Percentiles rank a stretch among this genome's conserved stretches.
phyloP scores from a whole-genome alignment of 2,329 filamentous ascomycete species.

The Triangularia verruculosa region DNA sequence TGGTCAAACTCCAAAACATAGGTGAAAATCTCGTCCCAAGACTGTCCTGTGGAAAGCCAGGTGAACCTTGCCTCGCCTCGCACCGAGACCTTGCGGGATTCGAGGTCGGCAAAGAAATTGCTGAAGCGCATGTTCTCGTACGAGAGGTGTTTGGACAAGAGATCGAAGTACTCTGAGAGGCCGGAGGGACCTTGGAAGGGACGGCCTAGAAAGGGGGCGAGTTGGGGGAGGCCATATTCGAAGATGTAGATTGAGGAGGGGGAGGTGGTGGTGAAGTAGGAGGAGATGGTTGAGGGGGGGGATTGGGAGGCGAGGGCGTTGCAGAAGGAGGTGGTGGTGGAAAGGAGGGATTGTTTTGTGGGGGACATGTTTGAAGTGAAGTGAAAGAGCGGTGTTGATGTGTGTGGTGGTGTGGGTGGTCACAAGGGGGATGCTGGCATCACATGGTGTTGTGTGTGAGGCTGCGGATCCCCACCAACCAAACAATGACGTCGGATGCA shows the following conservation, averaged over 20 bases:
- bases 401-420: not conserved
- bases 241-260: slow-evolving; percentile 17
- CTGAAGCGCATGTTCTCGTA: slow-evolving; percentile 34
- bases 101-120: slow-evolving; percentile 30
- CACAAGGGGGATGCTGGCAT: slow-evolving; percentile 1
- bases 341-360: slow-evolving; percentile 28
- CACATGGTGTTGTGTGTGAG: not conserved
- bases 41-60: slow-evolving; percentile 32
- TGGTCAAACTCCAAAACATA: slow-evolving; percentile 35
- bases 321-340: slow-evolving; percentile 35
- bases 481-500: not conserved
- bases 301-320: slow-evolving; percentile 31
- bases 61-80: slow-evolving; percentile 34
- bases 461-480: not conserved
- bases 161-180: slow-evolving; percentile 31
- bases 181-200: slow-evolving; percentile 33
- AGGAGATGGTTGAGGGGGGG: slow-evolving; percentile 28
- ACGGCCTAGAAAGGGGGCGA: slow-evolving; percentile 37
- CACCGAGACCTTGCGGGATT: slow-evolving; percentile 30
- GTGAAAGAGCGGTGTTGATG: not conserved
- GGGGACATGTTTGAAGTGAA: slow-evolving; percentile 6
- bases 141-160: slow-evolving; percentile 26
- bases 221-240: slow-evolving; percentile 36
- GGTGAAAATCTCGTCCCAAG: slow-evolving; percentile 37
- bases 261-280: slow-evolving; percentile 30